phyloP scores from a whole-genome alignment of 768 basidiomycete species.

The Calvatia gigantea region DNA sequence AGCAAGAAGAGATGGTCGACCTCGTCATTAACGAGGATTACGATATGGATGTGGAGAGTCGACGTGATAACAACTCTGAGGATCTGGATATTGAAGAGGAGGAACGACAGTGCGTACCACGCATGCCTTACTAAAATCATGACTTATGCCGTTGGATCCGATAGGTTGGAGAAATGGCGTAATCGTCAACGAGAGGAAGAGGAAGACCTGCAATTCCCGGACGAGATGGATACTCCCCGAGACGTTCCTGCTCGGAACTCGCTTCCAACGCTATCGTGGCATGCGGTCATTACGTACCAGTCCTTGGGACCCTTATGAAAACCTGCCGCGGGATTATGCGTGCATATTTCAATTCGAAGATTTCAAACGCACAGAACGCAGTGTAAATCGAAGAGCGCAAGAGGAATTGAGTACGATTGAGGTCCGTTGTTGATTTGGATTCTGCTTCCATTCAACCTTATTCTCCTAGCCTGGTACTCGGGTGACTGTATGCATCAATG shows the following conservation, averaged over 20 bases:
- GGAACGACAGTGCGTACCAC: slow-evolving; percentile 76
- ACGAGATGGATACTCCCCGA: slow-evolving; percentile 93
- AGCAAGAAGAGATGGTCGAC: slow-evolving; percentile 57
- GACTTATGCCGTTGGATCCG: slow-evolving; percentile 7
- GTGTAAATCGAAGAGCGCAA: slow-evolving; percentile 62
- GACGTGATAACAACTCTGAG: slow-evolving; percentile 57
- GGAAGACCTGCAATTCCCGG: slow-evolving; percentile 86
- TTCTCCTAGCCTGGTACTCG: slow-evolving; percentile 67
- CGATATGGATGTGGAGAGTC: slow-evolving; percentile 56
- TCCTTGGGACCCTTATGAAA: slow-evolving; percentile 97
- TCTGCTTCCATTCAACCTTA: background rate
- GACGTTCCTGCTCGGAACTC: slow-evolving; percentile 72
- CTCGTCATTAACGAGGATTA: slow-evolving; percentile 52
- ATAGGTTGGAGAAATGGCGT: slow-evolving; percentile 67
- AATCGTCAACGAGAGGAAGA: slow-evolving; percentile 71
- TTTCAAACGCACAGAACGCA: slow-evolving; percentile 80
- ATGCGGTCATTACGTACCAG: slow-evolving; percentile 91
- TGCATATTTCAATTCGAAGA: slow-evolving; percentile 97
- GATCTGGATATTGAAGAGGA: slow-evolving; percentile 86
- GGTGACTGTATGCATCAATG: slow-evolving; percentile 73
- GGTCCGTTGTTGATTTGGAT: slow-evolving; percentile 39
- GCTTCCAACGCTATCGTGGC: slow-evolving; percentile 92
- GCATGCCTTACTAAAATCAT: slow-evolving; percentile 22
- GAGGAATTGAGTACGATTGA: slow-evolving; percentile 57
- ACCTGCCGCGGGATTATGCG: slow-evolving; percentile 90